Evolutionary conservation across 495 filamentous ascomycete species (phyloP).

Genomic region (Lentithecium fluviatile): DNA sequence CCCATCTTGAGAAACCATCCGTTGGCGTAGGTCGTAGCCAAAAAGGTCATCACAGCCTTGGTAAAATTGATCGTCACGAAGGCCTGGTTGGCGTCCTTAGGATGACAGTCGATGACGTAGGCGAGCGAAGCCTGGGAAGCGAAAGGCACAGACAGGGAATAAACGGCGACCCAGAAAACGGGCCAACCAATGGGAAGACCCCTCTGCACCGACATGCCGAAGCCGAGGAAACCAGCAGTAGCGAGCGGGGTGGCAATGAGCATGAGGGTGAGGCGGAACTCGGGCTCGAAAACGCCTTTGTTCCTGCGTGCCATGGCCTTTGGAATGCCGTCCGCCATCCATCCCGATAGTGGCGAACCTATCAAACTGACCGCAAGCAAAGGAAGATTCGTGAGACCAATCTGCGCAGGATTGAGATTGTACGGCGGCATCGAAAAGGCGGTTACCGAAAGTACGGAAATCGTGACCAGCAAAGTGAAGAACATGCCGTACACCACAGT

Average conservation of each 20-base stretch:
- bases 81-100: conserved; percentile 92
- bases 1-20: conserved; percentile 35
- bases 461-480: conserved; percentile 93
- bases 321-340: conserved; percentile 81
- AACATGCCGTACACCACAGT: conserved; percentile 81
- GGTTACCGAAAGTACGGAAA: conserved; percentile 78
- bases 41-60: conserved; percentile 63
- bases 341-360: conserved; percentile 87
- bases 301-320: conserved; percentile 78
- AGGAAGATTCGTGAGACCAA: conserved; percentile 84
- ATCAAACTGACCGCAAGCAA: conserved; percentile 87
- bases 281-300: conserved; percentile 90
- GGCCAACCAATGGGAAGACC: conserved; percentile 86
- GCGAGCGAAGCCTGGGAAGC: conserved; percentile 94
- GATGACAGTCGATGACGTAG: conserved; percentile 89
- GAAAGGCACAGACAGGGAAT: conserved; percentile 88
- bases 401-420: conserved; percentile 74
- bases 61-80: conserved; percentile 92
- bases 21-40: conserved; percentile 40
- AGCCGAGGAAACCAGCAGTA: conserved; percentile 87
- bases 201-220: conserved; percentile 80
- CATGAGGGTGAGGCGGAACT: conserved; percentile 89
- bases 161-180: conserved; percentile 85
- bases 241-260: conserved; percentile 73
- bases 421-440: conserved; percentile 68